Conservation (phyloP, 148 eudicot species). For the Chenopodium album region DNA sequence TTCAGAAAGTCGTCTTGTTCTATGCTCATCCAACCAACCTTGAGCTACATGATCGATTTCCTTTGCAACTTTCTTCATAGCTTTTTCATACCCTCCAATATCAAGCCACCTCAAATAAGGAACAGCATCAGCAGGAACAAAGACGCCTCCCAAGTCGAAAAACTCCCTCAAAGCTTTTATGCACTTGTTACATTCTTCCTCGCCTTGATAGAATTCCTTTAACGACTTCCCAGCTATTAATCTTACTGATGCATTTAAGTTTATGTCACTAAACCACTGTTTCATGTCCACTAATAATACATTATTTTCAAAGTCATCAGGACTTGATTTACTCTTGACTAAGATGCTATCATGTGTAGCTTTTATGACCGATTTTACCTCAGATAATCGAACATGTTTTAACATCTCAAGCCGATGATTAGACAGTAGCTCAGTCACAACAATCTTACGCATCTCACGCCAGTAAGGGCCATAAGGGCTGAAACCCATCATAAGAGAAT, state of each 20-base stretch:
- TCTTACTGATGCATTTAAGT: slow-evolving; percentile 31
- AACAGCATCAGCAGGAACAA: slow-evolving; percentile 27
- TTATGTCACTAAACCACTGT: slow-evolving; percentile 40
- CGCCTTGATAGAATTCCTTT: slow-evolving; percentile 3
- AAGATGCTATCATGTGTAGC: background rate
- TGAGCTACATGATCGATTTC: slow-evolving; percentile 21
- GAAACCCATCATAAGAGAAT: slow-evolving; percentile 37
- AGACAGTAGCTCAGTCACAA: slow-evolving; percentile 34
- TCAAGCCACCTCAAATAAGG: slow-evolving; percentile 37
- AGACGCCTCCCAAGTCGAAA: slow-evolving; percentile 19
- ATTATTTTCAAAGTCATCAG: background rate
- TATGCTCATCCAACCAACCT: slow-evolving; percentile 34
- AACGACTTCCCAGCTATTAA: slow-evolving; percentile 39
- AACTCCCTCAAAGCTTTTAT: slow-evolving; percentile 27
- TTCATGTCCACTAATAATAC: slow-evolving; percentile 32
- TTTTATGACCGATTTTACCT: slow-evolving; percentile 27
- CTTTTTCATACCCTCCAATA: slow-evolving; percentile 39
- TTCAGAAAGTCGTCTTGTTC: background rate
- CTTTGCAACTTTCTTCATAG: slow-evolving; percentile 24
- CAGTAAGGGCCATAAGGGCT: slow-evolving; percentile 39
- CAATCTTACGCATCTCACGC: slow-evolving; percentile 42
- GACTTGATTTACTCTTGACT: background rate
- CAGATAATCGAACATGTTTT: slow-evolving; percentile 20
- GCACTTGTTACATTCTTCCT: background rate
- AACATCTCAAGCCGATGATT: slow-evolving; percentile 25